A percentile compares a stretch with the other conserved stretches of the same genome.
Evolutionary conservation across 2,329 filamentous ascomycete species (phyloP).

Genomic region (Ascochyta koolunga): DNA sequence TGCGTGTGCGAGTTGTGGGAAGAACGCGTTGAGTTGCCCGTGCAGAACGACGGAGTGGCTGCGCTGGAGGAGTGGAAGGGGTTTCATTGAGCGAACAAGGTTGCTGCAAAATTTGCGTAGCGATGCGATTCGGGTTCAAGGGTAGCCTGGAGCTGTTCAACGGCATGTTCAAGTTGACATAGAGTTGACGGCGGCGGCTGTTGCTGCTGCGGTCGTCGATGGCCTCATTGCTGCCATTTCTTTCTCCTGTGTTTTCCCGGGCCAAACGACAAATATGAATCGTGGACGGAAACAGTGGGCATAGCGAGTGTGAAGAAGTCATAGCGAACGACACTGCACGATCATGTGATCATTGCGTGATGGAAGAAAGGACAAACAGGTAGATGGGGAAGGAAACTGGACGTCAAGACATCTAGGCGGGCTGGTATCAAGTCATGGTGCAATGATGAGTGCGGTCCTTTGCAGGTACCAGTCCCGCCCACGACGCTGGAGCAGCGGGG

Average conservation of each 20-base stretch:
- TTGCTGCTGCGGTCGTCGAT: too few species aligned
- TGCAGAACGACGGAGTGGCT: not conserved
- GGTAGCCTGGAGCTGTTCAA: slow-evolving; percentile 3
- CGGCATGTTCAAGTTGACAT: not conserved
- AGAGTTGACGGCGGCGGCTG: not conserved
- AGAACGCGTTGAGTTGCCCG: not conserved
- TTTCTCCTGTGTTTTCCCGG: not conserved
- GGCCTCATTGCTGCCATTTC: not conserved
- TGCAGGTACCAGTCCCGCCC: slow-evolving; percentile 4
- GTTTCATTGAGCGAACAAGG: not conserved
- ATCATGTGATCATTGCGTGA: not conserved
- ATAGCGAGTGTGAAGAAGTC: slow-evolving; percentile 6
- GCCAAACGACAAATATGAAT: not conserved
- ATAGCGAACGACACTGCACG: slow-evolving; percentile 1
- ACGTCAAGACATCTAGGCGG: not conserved
- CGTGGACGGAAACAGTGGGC: slow-evolving; percentile 1
- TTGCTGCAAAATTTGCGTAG: not conserved
- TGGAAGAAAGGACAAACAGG: not conserved
- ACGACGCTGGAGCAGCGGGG: not conserved
- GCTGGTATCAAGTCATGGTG: not conserved
- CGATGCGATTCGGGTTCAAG: slow-evolving; percentile 2
- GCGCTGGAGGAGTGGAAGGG: not conserved
- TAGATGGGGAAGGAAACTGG: not conserved
- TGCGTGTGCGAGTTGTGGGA: not conserved
- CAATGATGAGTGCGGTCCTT: slow-evolving; percentile 1